Evolutionary conservation across 2,329 filamentous ascomycete species (phyloP), one percentile per base, ranked within the genome.

Genomic region (Sclerotinia spermophila): DNA sequence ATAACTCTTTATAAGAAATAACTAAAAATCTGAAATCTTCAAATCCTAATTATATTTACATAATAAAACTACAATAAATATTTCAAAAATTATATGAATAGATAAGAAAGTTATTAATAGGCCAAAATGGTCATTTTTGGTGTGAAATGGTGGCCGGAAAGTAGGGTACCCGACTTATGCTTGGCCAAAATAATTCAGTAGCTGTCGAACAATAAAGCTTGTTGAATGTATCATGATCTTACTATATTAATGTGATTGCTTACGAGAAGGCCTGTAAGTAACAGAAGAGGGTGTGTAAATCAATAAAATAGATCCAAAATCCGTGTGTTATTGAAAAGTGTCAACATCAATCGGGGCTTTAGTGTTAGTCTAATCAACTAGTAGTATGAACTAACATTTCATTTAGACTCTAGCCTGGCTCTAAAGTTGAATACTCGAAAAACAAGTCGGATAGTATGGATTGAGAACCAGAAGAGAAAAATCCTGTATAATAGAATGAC

Each of bases 291-390:
- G 4, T 42, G 13, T 27, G 13, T 17, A 3, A 27, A 27, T 53
- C 2, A 3, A 27, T 3, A 1, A 53, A 40, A 53, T 11, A 53
- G 13, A 53, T 53, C 4, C 48, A 53, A 13, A 53, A 53, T 27
- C 15, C 48, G 13, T 53, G 2, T 53, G 48, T 53, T n/a, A n/a
- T 27, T 27, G 2, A 53, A 27, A 53, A 13, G 5, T 51, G 13
- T 0, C n/a, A 53, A 51, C n/a, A n/a, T n/a, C n/a, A n/a, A n/a
- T n/a, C 6, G 13, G 11, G 24, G 24, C 1, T 27, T 6, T 0
- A 53, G n/a, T 27, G 8, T 27, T 2, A 53, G 13, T 27, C 6
- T 3, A 7, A 53, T 24, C 48, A 48, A 24, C 3, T 44, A 44
- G 5, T 44, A 44, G 42, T 19, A n/a, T 13, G 45, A n/a, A 51